Evolutionary conservation across 2,329 filamentous ascomycete species (phyloP), one percentile per base, ranked within the genome.

Genomic region (Sclerotinia nivalis): DNA sequence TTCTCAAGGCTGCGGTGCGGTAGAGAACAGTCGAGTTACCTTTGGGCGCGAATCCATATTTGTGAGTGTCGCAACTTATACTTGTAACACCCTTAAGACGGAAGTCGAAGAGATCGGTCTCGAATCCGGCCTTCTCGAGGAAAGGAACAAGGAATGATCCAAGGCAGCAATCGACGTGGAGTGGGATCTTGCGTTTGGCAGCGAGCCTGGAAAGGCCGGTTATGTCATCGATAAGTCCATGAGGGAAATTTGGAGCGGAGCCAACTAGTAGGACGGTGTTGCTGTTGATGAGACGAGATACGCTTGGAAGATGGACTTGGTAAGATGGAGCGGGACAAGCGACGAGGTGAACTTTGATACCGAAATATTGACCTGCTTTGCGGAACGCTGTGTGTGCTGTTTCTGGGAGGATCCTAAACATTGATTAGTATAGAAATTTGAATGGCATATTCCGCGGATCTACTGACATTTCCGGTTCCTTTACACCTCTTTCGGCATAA

Each of bases 31-130:
- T 96, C 66, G 91, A 96, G 85, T 97, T 99, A 75, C 96, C 96
- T 83, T 99, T 99, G 67, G 96, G 96, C 1, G 96, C 96, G 79
- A 99, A 99, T 50, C 96, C 96, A 80, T 99, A 99, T 81, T 99
- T 99, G 86, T 99, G 96, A 3, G 96, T 99, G 80, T 99, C 96
- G 80, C 94, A 96, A 74, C 90, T 93, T 80, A 99, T 98, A 80
- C 91, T 95, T 4, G 95, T 97, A 50, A 99, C 96, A 76, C 96
- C 96, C 75, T 92, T 93, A 71, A 96, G 89, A 69, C 92, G 89
- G 87, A 99, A 99, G 80, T 99, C 96, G 78, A 98, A 98, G 7
- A 89, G 89, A 75, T 91, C 89, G 31, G 91, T 87, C 72, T 96
- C 93, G 80, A 97, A 98, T 58, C 96, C 96, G n/a, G 96, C 93